Evolutionary conservation across 495 filamentous ascomycete genomes (phyloP).

Genomic region (Neurospora terricola): DNA sequence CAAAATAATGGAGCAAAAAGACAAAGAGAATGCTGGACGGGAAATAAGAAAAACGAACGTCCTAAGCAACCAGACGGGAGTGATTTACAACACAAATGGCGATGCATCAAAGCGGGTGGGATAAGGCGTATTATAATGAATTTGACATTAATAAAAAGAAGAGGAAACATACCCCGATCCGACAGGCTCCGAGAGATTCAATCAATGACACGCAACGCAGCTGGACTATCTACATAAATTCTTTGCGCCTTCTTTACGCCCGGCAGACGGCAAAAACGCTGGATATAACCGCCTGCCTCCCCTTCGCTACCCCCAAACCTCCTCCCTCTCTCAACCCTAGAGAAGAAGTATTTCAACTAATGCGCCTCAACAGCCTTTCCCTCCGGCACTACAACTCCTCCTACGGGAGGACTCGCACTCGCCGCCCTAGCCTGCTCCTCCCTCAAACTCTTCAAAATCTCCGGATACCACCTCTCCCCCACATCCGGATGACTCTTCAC

Average conservation of each 20-base stretch:
- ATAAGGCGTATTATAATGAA: background rate
- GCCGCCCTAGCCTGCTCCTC: constrained; percentile 33
- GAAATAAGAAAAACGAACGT: background rate
- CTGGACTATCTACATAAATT: background rate
- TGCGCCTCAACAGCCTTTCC: constrained; percentile 20
- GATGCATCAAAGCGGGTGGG: background rate
- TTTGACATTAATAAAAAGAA: background rate
- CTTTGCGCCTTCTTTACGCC: background rate
- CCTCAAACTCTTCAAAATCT: constrained; percentile 45
- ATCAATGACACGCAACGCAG: background rate
- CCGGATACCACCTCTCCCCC: constrained; percentile 75
- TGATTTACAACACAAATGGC: background rate
- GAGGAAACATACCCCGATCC: background rate
- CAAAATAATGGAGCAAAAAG: background rate
- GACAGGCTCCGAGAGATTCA: background rate
- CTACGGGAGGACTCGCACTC: constrained; percentile 3
- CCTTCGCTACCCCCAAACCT: background rate
- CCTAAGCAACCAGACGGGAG: background rate
- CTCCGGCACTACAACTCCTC: background rate
- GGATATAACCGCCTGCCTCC: background rate
- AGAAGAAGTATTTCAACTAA: too few relatives aligned
- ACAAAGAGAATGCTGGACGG: background rate
- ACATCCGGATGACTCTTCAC: constrained; percentile 88
- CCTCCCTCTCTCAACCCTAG: too few relatives aligned
- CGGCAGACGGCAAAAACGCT: background rate